A percentile compares a stretch with the other conserved stretches of the same genome.
Conservation (phyloP, 2,329 filamentous ascomycete species). For the Fusarium vanettenii region DNA sequence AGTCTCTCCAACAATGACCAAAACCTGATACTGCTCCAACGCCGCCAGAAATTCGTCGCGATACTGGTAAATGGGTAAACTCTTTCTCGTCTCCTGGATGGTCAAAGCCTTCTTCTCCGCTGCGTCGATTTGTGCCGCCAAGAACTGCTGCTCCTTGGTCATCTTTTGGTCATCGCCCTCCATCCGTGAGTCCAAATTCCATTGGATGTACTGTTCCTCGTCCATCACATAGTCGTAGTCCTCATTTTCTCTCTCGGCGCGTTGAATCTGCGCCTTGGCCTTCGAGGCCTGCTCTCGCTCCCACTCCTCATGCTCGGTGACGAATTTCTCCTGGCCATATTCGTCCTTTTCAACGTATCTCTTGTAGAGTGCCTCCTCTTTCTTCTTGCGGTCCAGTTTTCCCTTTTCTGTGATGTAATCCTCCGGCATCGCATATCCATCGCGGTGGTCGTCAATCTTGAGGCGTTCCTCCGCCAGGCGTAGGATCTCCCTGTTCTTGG, state of each 20-base stretch:
- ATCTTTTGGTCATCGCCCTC: slow-evolving; percentile 77
- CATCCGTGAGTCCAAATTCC: slow-evolving; percentile 79
- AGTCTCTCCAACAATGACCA: slow-evolving; percentile 95
- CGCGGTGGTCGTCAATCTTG: slow-evolving; percentile 88
- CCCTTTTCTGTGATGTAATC: slow-evolving; percentile 96
- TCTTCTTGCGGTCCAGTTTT: slow-evolving; percentile 87
- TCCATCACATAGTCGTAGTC: slow-evolving; percentile 96
- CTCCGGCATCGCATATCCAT: slow-evolving; percentile 93
- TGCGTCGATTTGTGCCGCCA: slow-evolving; percentile 85
- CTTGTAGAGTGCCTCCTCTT: slow-evolving; percentile 90
- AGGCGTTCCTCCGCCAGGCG: slow-evolving; percentile 85
- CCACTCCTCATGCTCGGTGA: slow-evolving; percentile 97
- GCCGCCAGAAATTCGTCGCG: slow-evolving; percentile 88
- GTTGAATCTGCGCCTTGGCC: slow-evolving; percentile 86
- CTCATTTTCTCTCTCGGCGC: slow-evolving; percentile 79
- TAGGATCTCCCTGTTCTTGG: slow-evolving; percentile 85
- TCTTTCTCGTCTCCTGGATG: slow-evolving; percentile 92
- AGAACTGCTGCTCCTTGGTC: slow-evolving; percentile 81
- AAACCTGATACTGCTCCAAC: slow-evolving; percentile 83
- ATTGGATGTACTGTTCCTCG: slow-evolving; percentile 87
- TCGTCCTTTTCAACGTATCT: slow-evolving; percentile 90
- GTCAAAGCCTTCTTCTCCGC: slow-evolving; percentile 89
- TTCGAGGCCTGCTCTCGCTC: slow-evolving; percentile 89
- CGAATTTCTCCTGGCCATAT: slow-evolving; percentile 86
- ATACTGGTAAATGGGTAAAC: slow-evolving; percentile 89